These are phyloP conservation scores for Eucalyptus regnans DNA, from an alignment of 345 rosid species.

Conservation along the genomic window DNA sequence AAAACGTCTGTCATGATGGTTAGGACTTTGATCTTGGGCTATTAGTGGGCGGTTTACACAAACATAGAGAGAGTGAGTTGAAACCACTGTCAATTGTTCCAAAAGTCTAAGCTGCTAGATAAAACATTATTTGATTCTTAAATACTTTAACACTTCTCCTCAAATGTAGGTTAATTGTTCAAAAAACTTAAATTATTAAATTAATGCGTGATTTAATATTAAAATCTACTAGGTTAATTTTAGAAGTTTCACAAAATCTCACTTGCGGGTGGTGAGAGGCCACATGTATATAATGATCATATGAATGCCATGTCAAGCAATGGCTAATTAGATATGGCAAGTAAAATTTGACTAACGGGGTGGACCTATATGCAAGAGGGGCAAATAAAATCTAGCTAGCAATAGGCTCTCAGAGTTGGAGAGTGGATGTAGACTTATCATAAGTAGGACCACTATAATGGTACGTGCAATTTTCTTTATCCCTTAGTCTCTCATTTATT, in stretches of 20 bases:
- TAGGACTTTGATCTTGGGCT: background rate
- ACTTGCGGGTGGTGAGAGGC: background rate
- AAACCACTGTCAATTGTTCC: background rate
- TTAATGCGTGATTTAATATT: background rate
- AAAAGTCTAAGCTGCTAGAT: no score
- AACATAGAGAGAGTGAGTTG: background rate
- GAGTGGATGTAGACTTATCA: no score
- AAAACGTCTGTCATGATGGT: background rate
- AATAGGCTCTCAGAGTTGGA: no score
- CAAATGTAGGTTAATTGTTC: background rate
- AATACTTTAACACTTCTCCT: background rate
- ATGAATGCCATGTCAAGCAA: background rate
- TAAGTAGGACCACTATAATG: no score
- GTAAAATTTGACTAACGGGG: background rate
- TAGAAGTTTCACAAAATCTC: background rate
- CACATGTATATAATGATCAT: background rate
- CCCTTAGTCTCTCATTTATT: no score
- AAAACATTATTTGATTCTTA: background rate
- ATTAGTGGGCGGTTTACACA: background rate
- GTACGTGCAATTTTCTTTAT: no score
- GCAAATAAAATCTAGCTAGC: background rate
- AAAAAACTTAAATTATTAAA: background rate
- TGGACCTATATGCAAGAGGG: background rate
- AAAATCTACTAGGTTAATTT: background rate
- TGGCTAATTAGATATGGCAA: no score